Percentiles rank a stretch among this genome's conserved stretches.
phyloP scores from a whole-genome alignment of 1,139 yeast genomes.

The Nakaseomyces glabratus region DNA sequence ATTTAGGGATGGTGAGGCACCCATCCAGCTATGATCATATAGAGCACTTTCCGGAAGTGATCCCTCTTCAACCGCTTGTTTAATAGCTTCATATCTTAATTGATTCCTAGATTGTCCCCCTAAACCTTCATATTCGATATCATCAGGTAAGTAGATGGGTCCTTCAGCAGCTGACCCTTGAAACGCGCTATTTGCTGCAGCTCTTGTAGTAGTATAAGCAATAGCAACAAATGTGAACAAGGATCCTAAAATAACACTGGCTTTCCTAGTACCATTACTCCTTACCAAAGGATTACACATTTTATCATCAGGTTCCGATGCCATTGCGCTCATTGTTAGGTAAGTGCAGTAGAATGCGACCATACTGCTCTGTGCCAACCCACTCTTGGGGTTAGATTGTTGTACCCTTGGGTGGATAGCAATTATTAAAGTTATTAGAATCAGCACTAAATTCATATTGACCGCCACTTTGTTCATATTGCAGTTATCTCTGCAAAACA shows the following conservation, averaged over 20 bases:
- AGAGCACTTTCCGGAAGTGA: conserved; percentile 89
- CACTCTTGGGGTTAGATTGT: conserved; percentile 90
- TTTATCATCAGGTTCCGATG: conserved; percentile 93
- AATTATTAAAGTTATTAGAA: conserved; percentile 53
- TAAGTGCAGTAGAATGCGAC: conserved; percentile 91
- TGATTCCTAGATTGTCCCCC: conserved; percentile 55
- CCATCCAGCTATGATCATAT: conserved; percentile 52
- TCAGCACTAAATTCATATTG: conserved; percentile 59
- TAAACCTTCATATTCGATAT: conserved; percentile 35
- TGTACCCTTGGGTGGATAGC: conserved; percentile 80
- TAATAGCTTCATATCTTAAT: conserved; percentile 79
- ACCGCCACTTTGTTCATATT: conserved; percentile 87
- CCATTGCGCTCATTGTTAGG: conserved; percentile 84
- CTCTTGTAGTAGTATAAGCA: conserved; percentile 95
- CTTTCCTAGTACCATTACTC: conserved; percentile 82
- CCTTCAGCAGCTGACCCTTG: conserved; percentile 26
- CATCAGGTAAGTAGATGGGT: conserved; percentile 28
- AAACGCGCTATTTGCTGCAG: conserved; percentile 76
- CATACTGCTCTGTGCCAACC: conserved; percentile 94
- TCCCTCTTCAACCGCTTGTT: conserved; percentile 92
- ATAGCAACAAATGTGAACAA: conserved; percentile 88
- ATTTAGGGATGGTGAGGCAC: conserved; percentile 25
- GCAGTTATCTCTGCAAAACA: conserved; percentile 80
- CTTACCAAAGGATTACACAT: conserved; percentile 86
- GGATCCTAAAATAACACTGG: conserved; percentile 83